These are phyloP conservation scores for Teunomyces cretensis DNA, from an alignment of 805 yeast genomes.

Conservation along the genomic window DNA sequence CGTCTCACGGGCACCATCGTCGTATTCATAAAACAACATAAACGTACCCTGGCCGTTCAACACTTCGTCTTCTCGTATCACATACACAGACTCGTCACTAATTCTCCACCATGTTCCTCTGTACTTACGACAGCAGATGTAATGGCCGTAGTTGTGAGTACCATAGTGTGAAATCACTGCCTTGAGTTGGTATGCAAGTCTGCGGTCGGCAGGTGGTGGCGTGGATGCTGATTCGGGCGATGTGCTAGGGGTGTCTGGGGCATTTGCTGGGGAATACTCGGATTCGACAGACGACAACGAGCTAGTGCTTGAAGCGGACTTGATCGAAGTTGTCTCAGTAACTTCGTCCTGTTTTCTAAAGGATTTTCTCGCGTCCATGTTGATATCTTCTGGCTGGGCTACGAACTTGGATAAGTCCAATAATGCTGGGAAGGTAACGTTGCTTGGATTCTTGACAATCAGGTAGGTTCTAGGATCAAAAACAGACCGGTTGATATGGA, in stretches of 20 bases:
- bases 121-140: conserved; percentile 78
- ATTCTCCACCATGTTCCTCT: conserved; percentile 95
- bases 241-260: not conserved
- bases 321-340: not conserved
- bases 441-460: conserved; percentile 80
- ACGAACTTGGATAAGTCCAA: conserved; percentile 69
- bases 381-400: conserved; percentile 66
- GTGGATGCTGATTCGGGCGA: not conserved
- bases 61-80: conserved; percentile 80
- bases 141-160: conserved; percentile 96
- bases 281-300: not conserved
- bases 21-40: conserved; percentile 81
- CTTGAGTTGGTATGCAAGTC: conserved; percentile 65
- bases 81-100: conserved; percentile 83
- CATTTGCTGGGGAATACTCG: conserved; percentile 1
- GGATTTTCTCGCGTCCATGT: conserved; percentile 75
- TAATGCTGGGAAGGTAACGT: conserved; percentile 70
- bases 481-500: conserved; percentile 91
- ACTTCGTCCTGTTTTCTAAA: conserved; percentile 59
- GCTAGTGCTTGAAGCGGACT: not conserved
- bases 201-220: conserved; percentile 26
- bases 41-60: conserved; percentile 82
- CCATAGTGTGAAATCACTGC: conserved; percentile 93
- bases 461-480: conserved; percentile 84
- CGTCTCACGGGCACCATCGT: conserved; percentile 25